Conservation (phyloP, 129 eudicot genomes). For the Mikania micrantha region DNA sequence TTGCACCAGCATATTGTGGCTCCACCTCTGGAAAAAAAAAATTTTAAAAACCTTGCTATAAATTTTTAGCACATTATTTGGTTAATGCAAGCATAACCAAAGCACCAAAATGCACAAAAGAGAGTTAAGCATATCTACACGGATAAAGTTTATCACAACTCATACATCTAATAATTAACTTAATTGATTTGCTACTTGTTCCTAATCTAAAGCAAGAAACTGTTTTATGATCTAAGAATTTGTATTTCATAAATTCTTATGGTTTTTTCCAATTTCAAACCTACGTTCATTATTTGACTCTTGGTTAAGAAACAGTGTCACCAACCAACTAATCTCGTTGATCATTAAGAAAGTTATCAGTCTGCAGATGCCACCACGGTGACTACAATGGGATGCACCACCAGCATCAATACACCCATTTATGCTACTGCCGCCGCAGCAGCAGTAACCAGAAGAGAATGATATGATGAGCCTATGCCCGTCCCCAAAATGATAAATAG, state of each 20-base stretch:
- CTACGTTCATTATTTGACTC: conserved; percentile 54
- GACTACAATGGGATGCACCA: conserved; percentile 59
- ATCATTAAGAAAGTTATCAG: conserved; percentile 40
- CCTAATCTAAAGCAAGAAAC: neutral
- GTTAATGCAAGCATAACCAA: neutral
- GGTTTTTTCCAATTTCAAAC: conserved; percentile 45
- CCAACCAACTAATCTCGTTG: conserved; percentile 45
- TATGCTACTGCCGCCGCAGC: conserved; percentile 57
- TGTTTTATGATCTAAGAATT: neutral
- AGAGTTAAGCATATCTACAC: neutral
- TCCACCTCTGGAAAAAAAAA: conserved; percentile 61
- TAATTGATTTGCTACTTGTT: neutral
- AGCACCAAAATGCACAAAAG: conserved; percentile 4
- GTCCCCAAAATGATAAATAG: conserved; percentile 66
- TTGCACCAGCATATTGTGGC: conserved; percentile 92
- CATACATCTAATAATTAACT: conserved; percentile 7
- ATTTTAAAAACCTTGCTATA: neutral
- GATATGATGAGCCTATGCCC: conserved; percentile 55
- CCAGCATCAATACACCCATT: conserved; percentile 57
- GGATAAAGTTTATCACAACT: neutral
- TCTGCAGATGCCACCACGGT: conserved; percentile 60
- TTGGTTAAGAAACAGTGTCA: conserved; percentile 55
- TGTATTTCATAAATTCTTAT: conserved; percentile 9
- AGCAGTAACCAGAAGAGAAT: conserved; percentile 55
- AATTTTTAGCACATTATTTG: neutral